Percentiles rank a stretch among this genome's conserved stretches.
phyloP scores from a whole-genome alignment of 1,284 basidiomycete species.

The Paramarasmius palmivorus region DNA sequence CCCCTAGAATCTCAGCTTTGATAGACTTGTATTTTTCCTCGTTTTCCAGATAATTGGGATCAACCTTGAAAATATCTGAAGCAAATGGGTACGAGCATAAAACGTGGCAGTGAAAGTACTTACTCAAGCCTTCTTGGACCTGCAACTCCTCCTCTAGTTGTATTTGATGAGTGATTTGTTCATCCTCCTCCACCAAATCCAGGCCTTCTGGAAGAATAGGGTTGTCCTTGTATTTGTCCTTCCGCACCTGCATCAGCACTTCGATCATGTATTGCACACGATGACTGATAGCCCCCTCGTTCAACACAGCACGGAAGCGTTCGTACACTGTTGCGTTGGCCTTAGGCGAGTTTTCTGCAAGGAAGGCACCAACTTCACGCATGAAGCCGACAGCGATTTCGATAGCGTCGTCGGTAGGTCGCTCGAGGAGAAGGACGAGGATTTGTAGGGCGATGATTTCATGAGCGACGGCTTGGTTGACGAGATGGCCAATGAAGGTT shows the following conservation, averaged over 20 bases:
- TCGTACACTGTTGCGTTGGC: slow-evolving; percentile 94
- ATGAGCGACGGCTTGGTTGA: slow-evolving; percentile 94
- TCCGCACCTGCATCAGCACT: slow-evolving; percentile 95
- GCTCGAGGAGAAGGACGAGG: slow-evolving; percentile 90
- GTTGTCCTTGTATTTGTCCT: slow-evolving; percentile 99
- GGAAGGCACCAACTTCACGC: slow-evolving; percentile 95
- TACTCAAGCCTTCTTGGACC: slow-evolving; percentile 92
- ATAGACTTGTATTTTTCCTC: slow-evolving; percentile 94
- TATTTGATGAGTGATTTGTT: slow-evolving; percentile 95
- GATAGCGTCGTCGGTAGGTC: slow-evolving; percentile 96
- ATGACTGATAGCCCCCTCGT: slow-evolving; percentile 94
- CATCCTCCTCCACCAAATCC: slow-evolving; percentile 97
- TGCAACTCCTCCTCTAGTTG: slow-evolving; percentile 91
- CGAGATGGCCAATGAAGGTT: slow-evolving; percentile 95
- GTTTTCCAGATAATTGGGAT: slow-evolving; percentile 86
- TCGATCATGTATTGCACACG: slow-evolving; percentile 99
- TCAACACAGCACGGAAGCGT: slow-evolving; percentile 93
- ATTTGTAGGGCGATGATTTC: slow-evolving; percentile 96
- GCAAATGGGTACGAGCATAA: slow-evolving; percentile 9
- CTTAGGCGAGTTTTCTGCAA: slow-evolving; percentile 92
- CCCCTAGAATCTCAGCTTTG: slow-evolving; percentile 93
- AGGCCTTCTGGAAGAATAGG: slow-evolving; percentile 91
- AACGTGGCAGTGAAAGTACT: slow-evolving; percentile 30
- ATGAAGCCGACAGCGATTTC: slow-evolving; percentile 98
- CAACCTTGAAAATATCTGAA: slow-evolving; percentile 93